These are phyloP conservation scores for Syncephalis fuscata DNA, from an alignment of 371 early-diverging fungal genomes.

Conservation along the genomic window DNA sequence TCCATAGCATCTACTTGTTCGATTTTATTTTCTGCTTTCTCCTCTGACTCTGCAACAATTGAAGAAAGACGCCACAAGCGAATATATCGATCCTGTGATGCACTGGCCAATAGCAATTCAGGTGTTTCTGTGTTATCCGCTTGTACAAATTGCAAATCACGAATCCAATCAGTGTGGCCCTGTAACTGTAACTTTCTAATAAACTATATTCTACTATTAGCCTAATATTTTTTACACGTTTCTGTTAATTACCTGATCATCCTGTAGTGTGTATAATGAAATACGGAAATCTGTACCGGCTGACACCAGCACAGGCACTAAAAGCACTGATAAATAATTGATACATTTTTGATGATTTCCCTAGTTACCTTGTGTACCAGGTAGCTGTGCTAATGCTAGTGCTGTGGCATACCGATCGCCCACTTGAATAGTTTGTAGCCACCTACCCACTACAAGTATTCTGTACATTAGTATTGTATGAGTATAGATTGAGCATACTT, in stretches of 20 bases:
- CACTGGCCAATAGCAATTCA: constrained; percentile 75
- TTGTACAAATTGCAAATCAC: constrained; percentile 57
- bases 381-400: too few species aligned
- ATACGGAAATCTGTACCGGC: constrained; percentile 62
- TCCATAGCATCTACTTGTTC: constrained; percentile 14
- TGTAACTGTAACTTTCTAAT: constrained; percentile 38
- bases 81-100: constrained; percentile 83
- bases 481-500: too few species aligned
- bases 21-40: background rate
- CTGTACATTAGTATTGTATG: too few species aligned
- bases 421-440: too few species aligned
- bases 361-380: too few species aligned
- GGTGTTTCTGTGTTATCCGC: constrained; percentile 31
- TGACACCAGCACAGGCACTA: constrained; percentile 45
- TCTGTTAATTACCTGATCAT: constrained; percentile 1
- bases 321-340: too few species aligned
- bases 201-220: constrained; percentile 25
- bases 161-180: constrained; percentile 91
- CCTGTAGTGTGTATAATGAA: constrained; percentile 31
- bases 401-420: too few species aligned
- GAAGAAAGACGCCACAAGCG: constrained; percentile 49
- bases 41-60: background rate
- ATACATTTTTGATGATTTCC: too few species aligned
- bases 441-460: too few species aligned
- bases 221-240: background rate